Evolutionary conservation across 176 grass and related monocot species (phyloP), one percentile per base, ranked within the genome.

Genomic region (Miscanthus lutarioriparius): DNA sequence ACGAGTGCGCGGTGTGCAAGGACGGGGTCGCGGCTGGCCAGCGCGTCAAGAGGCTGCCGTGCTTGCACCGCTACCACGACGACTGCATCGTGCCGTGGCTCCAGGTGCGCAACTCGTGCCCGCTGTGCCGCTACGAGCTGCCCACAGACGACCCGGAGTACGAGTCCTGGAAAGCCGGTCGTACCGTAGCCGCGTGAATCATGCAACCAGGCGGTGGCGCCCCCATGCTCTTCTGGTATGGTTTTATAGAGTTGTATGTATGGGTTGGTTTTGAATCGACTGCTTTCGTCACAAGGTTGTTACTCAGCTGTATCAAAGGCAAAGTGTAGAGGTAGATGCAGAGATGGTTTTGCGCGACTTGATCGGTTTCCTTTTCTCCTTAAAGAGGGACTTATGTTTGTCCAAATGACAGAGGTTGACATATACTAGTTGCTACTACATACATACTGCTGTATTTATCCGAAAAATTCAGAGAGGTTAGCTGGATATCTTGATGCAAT

Each of bases 61-160:
- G 96, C 86, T 86, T 69, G 59, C 96, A 98, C 80, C 43, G 84
- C 26, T 98, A 95, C 75, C 96, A 98, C 77, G 87, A 92, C 77
- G 93, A 93, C 5, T 98, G 96, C 87, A 95, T 98, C 84, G 35
- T 95, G 11, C 93, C 89, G 6, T 98, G 96, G 96, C 89, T 98
- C 27, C 80, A 88, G 58, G 90, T 95, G 77, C 89, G 90, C 76
- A 98, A 98, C 82, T 93, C 96, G 26, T 98, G 96, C 86, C 96
- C 96, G 8, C 90, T 98, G 13, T 98, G 96, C 87, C 91, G 96
- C 14, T 93, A 92, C 62, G 96, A 98, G 83, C 85, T 98, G 59
- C 93, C 87, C 0, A 98, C 96, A 1, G 96, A 98, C 39, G 93
- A 98, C 71, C 85, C 85, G 4, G 89, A 90, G 69, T 98, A 98